Evolutionary conservation across 202 grass and related monocot genomes (phyloP), one percentile per base, ranked within the genome.

Genomic region (Carex sylvatica): DNA sequence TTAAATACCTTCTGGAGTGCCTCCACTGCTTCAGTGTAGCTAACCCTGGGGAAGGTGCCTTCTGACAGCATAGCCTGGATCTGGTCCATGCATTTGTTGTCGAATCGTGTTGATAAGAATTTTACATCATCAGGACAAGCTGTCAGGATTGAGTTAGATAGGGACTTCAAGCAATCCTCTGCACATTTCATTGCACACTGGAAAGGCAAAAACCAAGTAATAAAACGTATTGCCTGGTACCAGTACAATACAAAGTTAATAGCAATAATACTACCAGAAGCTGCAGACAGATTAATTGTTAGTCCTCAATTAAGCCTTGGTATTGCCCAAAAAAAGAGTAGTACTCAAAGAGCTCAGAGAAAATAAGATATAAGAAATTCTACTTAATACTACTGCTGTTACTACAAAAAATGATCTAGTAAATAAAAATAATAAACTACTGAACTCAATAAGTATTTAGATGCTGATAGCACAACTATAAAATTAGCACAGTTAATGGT

Each of bases 161-260:
- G 44, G 44, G 58, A 89, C 67, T 83, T 91, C 74, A 94, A 40
- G 38, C 83, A 87, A 74, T 94, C 85, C 80, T 91, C 74, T 16
- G 89, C 76, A 7, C 87, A 91, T 56, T 79, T 87, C 68, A 89
- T 91, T 79, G 72, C 85, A 82, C 88, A 88, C 92, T 94, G 84
- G 4, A 77, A 77, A 28, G 16, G 52, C 15, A 9, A 55, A 72
- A 72, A 49, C 10, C 69, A 72, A 72, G 42, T 9, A 51, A 72
- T 47, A 51, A 13, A 14, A 72, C 14, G 0, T 72, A 72, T 40
- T 72, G 69, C 20, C n/a, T 72, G 38, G 19, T 26, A 72, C 40
- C 20, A 49, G 42, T 14, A 23, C 69, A 72, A 20, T 72, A 24
- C 40, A 11, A 23, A 46, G n/a, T 42, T 72, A 18, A 16, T 35